Percentiles rank a stretch among this genome's conserved stretches.
Evolutionary conservation across 305 asterid species (phyloP).

Genomic region (Lippia alba): DNA sequence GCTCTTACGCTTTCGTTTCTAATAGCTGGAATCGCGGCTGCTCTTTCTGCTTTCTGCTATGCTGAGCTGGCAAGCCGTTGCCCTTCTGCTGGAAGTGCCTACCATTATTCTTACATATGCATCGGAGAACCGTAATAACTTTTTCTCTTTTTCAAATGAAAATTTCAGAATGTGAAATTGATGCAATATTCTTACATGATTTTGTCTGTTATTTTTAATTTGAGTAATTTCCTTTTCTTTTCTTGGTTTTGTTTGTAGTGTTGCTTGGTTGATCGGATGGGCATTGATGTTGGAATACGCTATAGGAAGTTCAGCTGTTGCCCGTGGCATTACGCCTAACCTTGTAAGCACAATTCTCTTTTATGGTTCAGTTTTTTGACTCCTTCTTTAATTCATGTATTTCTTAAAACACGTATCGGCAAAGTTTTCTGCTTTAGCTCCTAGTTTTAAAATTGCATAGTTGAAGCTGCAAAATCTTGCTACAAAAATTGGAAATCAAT

Average conservation of each 20-base stretch:
- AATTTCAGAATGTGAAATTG: not conserved
- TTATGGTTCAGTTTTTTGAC: constrained; percentile 1
- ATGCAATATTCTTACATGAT: not conserved
- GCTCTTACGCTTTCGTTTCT: constrained; percentile 88
- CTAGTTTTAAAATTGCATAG: not conserved
- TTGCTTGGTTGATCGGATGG: constrained; percentile 98
- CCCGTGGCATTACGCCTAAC: constrained; percentile 95
- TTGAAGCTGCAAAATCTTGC: not conserved
- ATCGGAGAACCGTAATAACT: constrained; percentile 84
- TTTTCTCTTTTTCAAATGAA: not conserved
- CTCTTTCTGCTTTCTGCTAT: constrained; percentile 94
- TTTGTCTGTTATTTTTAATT: constrained; percentile 11
- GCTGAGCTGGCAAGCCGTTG: constrained; percentile 95
- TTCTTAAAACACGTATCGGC: not conserved
- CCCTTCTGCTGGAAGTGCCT: constrained; percentile 99
- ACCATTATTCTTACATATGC: constrained; percentile 94
- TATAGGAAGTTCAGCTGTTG: constrained; percentile 94
- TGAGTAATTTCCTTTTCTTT: constrained; percentile 4
- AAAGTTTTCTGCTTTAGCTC: not conserved
- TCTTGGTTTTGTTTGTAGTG: constrained; percentile 41
- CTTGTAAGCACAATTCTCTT: constrained; percentile 51
- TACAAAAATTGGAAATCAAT: not conserved
- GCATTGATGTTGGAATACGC: constrained; percentile 91
- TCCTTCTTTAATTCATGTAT: not conserved
- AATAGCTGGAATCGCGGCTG: constrained; percentile 97